These are phyloP conservation scores for Maudiozyma barnettii DNA, from an alignment of 805 yeast genomes.

Conservation along the genomic window DNA sequence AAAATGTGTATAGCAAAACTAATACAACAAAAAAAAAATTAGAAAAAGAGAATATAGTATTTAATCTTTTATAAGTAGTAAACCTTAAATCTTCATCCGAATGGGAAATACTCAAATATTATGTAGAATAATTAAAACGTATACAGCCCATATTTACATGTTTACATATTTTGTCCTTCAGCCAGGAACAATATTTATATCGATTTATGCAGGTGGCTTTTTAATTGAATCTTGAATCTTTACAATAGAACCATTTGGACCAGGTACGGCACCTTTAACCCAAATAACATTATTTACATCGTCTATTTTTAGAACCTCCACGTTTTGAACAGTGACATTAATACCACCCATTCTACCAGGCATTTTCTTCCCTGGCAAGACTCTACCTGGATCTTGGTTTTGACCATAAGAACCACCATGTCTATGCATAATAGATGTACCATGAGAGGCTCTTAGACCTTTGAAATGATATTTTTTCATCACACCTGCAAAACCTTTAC, in stretches of 20 bases:
- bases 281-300: constrained; percentile 73
- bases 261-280: constrained; percentile 86
- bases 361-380: constrained; percentile 94
- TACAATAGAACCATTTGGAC: constrained; percentile 69
- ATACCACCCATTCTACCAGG: constrained; percentile 93
- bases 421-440: constrained; percentile 89
- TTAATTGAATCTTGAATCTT: constrained; percentile 73
- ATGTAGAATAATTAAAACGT: not conserved
- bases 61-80: not conserved
- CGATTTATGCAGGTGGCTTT: constrained; percentile 10
- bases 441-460: constrained; percentile 90
- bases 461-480: constrained; percentile 89
- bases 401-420: constrained; percentile 97
- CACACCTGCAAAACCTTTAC: constrained; percentile 97
- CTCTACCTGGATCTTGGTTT: constrained; percentile 92
- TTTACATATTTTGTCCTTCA: not conserved
- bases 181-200: too few species aligned
- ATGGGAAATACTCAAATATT: not conserved
- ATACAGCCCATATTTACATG: not conserved
- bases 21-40: not conserved
- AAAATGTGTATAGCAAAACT: not conserved
- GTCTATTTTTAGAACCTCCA: constrained; percentile 68
- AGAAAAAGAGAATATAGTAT: not conserved
- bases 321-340: constrained; percentile 63
- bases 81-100: not conserved